Base-by-base conservation (phyloP, 148 eudicot genomes). In the Bassia scoparia region DNA sequence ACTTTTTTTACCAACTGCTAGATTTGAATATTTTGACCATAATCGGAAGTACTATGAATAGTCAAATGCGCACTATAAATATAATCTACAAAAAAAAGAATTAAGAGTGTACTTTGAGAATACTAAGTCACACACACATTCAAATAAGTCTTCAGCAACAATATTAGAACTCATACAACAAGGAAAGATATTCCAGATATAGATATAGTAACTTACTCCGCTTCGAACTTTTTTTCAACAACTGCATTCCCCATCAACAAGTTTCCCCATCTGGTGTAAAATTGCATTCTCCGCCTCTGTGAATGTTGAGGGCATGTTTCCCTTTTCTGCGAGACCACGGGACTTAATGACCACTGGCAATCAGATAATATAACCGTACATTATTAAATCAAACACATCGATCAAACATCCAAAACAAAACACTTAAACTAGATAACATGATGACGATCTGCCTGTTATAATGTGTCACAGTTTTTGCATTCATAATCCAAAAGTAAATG, bases 291-390 rank as follows among this genome's bases (percentile, higher is more conserved):
- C 98, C 98, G 91, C 33, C 87, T 90, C 61, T 80, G 87, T 69
- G n/a, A 88, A 77, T 75, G 88, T n/a, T 81, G 46, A 94, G 89
- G 56, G 80, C 87, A 61, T 78, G 88, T 79, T 94, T 94, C 77
- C 97, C 84, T 80, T 83, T 89, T 81, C 85, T 86, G 55, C 97
- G 96, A 41, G 96, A 91, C 98, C 98, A 94, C 77, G 98, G 98
- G 98, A 94, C 81, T 91, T 91, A 64, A 70, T 81, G 87, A 76
- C 86, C 89, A 80, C 98, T 94, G 86, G 30, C 89, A 68, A 68
- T 24, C 54, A 70, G 34, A n/a, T n/a, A n/a, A n/a, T 17, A 60
- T 11, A 70, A 33, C n/a, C 16, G 27, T 8, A 26, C 43, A 63
- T 27, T 31, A 46, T 33, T 24, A 18, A 60, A 56, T 34, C 6